phyloP scores from a whole-genome alignment of 106 monocot genomes.

The Chionographis japonica region DNA sequence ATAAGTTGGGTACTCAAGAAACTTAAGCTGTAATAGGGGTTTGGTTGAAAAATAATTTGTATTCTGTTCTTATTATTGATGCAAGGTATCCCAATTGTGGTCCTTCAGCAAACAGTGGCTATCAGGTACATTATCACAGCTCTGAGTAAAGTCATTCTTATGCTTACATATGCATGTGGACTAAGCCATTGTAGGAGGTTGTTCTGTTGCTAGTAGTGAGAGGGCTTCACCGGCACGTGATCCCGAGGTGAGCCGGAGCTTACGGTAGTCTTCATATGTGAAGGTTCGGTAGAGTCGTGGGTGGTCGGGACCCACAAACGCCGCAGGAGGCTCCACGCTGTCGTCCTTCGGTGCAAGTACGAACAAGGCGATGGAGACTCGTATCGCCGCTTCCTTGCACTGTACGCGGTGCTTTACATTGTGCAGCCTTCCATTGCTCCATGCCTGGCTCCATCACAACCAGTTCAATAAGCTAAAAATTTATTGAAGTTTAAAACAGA shows the following conservation, averaged over 20 bases:
- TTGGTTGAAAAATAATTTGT: no score
- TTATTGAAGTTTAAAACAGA: no score
- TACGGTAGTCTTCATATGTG: constrained; percentile 34
- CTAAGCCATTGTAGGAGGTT: no score
- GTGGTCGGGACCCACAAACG: constrained; percentile 31
- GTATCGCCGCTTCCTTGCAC: constrained; percentile 26
- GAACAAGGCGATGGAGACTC: constrained; percentile 48
- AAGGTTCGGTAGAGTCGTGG: constrained; percentile 30
- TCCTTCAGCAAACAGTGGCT: no score
- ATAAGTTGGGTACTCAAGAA: no score
- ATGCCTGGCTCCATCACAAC: constrained; percentile 4
- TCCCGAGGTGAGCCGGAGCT: constrained; percentile 25
- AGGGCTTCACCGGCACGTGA: constrained; percentile 32
- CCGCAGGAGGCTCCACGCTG: constrained; percentile 21
- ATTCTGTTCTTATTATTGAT: no score
- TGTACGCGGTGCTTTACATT: constrained; percentile 59
- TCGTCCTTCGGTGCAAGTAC: constrained; percentile 46
- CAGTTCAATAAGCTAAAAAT: no score
- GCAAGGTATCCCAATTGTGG: no score
- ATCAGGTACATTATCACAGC: no score
- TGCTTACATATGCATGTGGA: no score
- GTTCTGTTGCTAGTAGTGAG: background rate
- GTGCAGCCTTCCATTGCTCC: constrained; percentile 58
- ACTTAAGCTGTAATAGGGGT: no score
- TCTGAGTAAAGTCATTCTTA: no score